Evolutionary conservation across 495 filamentous ascomycete species (phyloP).

Genomic region (Xylaria acuta): DNA sequence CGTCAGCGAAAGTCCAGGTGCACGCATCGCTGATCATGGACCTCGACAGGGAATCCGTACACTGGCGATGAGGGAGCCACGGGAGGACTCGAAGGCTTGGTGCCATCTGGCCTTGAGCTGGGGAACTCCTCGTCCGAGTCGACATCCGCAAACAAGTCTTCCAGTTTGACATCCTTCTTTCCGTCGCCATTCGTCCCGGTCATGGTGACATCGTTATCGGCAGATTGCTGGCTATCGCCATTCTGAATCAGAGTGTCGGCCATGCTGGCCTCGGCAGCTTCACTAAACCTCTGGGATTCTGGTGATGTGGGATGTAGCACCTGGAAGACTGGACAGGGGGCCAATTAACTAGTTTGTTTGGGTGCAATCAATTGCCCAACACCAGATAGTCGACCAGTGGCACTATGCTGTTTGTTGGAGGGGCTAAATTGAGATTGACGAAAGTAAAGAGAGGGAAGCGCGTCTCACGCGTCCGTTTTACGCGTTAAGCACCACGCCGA

Average conservation of each 20-base stretch:
- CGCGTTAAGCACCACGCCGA: slow-evolving; percentile 22
- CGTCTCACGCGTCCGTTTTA: slow-evolving; percentile 19
- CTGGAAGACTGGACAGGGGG: background rate
- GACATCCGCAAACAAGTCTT: slow-evolving; percentile 79
- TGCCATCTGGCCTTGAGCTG: slow-evolving; percentile 46
- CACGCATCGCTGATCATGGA: background rate
- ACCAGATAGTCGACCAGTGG: background rate
- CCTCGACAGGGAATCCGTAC: slow-evolving; percentile 32
- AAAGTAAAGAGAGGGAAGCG: slow-evolving; percentile 11
- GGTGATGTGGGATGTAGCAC: slow-evolving; percentile 4
- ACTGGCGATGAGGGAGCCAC: slow-evolving; percentile 40
- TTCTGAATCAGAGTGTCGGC: slow-evolving; percentile 7
- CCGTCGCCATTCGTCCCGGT: slow-evolving; percentile 28
- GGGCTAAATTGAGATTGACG: background rate
- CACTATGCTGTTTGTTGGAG: background rate
- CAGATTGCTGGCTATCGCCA: slow-evolving; percentile 12
- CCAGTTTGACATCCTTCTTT: slow-evolving; percentile 68
- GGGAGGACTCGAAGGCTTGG: slow-evolving; percentile 41
- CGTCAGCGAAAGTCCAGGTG: slow-evolving; percentile 18
- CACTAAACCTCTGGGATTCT: no score
- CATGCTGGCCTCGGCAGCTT: slow-evolving; percentile 13
- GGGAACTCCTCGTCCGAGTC: slow-evolving; percentile 82
- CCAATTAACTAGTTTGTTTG: background rate
- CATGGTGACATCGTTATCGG: slow-evolving; percentile 22
- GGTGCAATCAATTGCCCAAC: background rate